Percentiles rank a stretch among this genome's conserved stretches.
Evolutionary conservation across 2,329 filamentous ascomycete species (phyloP).

Genomic region (Penicillium corylophilum): DNA sequence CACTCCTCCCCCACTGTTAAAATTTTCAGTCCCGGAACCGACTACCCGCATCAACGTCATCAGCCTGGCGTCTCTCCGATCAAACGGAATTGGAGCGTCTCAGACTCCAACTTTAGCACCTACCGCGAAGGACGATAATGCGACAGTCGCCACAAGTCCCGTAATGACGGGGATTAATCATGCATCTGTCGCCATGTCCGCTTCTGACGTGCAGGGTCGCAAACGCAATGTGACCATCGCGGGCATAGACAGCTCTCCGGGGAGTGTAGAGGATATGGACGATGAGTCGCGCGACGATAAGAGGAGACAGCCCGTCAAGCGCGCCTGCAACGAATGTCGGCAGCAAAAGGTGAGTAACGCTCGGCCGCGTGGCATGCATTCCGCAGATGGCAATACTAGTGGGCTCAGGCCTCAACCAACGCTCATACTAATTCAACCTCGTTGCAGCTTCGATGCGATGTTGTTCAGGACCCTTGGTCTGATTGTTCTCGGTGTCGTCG

Average conservation of each 20-base stretch:
- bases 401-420: background rate
- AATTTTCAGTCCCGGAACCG: constrained; percentile 13
- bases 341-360: constrained; percentile 61
- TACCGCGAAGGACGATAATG: constrained; percentile 33
- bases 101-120: constrained; percentile 29
- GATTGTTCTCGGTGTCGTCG: constrained; percentile 63
- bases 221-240: constrained; percentile 47
- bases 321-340: constrained; percentile 68
- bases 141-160: constrained; percentile 36
- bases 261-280: constrained; percentile 47
- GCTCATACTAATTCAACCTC: constrained; percentile 7
- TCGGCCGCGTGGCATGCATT: constrained; percentile 3
- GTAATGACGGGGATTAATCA: constrained; percentile 38
- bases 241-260: constrained; percentile 49
- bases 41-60: constrained; percentile 21
- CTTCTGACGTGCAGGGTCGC: constrained; percentile 33
- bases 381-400: background rate
- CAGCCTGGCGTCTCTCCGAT: constrained; percentile 39
- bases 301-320: constrained; percentile 53
- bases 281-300: constrained; percentile 45
- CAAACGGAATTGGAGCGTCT: constrained; percentile 37
- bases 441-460: constrained; percentile 63
- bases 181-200: constrained; percentile 29
- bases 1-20: background rate
- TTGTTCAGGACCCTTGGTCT: constrained; percentile 62